Conservation (phyloP, 345 rosid species). For the Eucalyptus fibrosa region DNA sequence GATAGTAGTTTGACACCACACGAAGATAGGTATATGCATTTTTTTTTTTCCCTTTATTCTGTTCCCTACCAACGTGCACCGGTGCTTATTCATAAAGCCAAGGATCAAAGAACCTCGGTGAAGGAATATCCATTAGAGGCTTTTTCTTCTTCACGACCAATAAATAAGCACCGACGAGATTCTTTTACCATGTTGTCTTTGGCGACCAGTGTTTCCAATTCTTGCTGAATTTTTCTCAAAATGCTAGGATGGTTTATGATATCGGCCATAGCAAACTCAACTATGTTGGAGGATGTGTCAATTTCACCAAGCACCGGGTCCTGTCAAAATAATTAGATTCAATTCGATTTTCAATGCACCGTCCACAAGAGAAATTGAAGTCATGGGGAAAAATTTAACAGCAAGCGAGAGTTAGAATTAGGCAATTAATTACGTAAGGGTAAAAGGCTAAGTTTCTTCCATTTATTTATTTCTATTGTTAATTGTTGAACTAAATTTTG, state of each 20-base stretch:
- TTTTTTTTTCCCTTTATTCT: no score
- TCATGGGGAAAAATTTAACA: not conserved
- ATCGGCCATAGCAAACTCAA: not conserved
- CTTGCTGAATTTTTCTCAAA: conserved; percentile 24
- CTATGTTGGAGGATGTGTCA: conserved; percentile 31
- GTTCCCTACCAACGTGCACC: no score
- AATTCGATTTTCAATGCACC: not conserved
- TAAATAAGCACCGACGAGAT: not conserved
- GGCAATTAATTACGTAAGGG: no score
- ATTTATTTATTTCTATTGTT: no score
- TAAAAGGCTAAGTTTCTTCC: not conserved
- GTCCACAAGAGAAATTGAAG: not conserved
- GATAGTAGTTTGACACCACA: no score
- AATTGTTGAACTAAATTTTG: not conserved
- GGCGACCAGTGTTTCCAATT: conserved; percentile 29
- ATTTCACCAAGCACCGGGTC: conserved; percentile 44
- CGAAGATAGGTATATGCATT: no score
- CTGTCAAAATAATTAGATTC: not conserved
- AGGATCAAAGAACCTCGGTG: conserved; percentile 33
- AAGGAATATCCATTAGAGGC: conserved; percentile 28
- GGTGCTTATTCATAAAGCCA: conserved; percentile 6
- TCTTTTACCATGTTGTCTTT: conserved; percentile 25
- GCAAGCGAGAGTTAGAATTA: not conserved
- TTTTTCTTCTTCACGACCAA: conserved; percentile 35
- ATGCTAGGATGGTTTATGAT: not conserved